Percentiles rank a stretch among this genome's conserved stretches.
Conservation (phyloP, 164 flowering plant genomes). For the Echeveria elegans region DNA sequence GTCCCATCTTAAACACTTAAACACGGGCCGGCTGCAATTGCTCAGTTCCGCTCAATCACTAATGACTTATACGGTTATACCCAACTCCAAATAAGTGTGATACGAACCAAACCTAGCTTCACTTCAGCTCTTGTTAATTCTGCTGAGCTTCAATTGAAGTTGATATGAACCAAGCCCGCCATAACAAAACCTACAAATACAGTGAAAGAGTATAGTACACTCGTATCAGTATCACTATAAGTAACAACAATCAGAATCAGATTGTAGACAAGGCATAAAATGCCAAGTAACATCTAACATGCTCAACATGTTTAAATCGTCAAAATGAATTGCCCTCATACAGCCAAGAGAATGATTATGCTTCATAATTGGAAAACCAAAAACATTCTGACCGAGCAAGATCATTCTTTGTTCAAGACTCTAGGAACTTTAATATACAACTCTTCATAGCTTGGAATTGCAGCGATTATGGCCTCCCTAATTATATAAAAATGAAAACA, state of each 20-base stretch:
- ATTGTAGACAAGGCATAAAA: no score
- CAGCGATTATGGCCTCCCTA: slow-evolving; percentile 60
- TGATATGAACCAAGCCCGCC: neutral
- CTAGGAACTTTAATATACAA: slow-evolving; percentile 85
- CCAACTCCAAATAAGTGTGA: neutral
- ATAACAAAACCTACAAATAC: neutral
- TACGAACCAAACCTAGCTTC: neutral
- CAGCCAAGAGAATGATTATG: neutral
- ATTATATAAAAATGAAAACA: neutral
- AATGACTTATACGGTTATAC: neutral
- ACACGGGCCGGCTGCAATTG: no score
- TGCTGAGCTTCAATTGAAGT: neutral
- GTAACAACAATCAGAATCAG: neutral
- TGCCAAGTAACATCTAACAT: no score
- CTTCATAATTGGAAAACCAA: neutral
- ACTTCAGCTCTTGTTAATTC: no score
- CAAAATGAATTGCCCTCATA: neutral
- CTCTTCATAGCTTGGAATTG: slow-evolving; percentile 67
- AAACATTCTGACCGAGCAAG: neutral
- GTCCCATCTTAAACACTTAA: neutral
- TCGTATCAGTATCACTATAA: no score
- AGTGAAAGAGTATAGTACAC: neutral
- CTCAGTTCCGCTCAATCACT: no score
- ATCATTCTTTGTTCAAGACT: slow-evolving; percentile 68
- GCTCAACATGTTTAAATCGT: neutral